Evolutionary conservation across 768 basidiomycete species (phyloP).

Genomic region (Termitomyces sp.): DNA sequence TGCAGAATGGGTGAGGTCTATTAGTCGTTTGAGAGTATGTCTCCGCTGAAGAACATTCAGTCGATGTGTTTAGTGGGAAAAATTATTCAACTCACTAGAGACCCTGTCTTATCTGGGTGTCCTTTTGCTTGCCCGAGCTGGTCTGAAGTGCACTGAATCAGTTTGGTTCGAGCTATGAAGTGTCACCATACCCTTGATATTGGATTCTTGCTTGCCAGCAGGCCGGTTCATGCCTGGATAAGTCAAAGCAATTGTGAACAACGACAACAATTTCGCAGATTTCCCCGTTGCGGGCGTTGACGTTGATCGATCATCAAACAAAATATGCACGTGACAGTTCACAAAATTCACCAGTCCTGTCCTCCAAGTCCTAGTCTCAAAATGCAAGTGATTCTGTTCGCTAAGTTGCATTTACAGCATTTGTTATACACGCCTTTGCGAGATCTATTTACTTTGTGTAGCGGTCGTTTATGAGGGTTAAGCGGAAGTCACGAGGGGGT

Average conservation of each 20-base stretch:
- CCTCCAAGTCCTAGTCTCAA: background rate
- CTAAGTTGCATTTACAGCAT: too few relatives aligned
- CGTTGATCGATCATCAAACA: background rate
- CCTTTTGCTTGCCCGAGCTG: slow-evolving; percentile 40
- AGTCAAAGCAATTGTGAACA: background rate
- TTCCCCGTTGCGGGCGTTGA: background rate
- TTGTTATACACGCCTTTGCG: background rate
- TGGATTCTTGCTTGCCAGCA: slow-evolving; percentile 29
- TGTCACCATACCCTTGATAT: slow-evolving; percentile 23
- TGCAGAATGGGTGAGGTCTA: slow-evolving; percentile 45
- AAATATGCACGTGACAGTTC: background rate
- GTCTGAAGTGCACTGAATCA: slow-evolving; percentile 15
- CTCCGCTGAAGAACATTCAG: slow-evolving; percentile 34
- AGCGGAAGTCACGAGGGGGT: background rate
- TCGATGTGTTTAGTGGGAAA: background rate
- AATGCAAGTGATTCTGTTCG: background rate
- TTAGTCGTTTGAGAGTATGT: slow-evolving; percentile 45
- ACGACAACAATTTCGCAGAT: background rate
- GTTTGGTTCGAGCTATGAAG: background rate
- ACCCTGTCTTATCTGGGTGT: slow-evolving; percentile 29
- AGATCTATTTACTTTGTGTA: background rate
- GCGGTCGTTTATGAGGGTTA: background rate
- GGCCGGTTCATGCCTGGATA: slow-evolving; percentile 19
- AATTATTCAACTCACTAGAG: slow-evolving; percentile 25
- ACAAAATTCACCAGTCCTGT: background rate